phyloP scores from a whole-genome alignment of 345 rosid species.

The Leavenworthia alabamica region DNA sequence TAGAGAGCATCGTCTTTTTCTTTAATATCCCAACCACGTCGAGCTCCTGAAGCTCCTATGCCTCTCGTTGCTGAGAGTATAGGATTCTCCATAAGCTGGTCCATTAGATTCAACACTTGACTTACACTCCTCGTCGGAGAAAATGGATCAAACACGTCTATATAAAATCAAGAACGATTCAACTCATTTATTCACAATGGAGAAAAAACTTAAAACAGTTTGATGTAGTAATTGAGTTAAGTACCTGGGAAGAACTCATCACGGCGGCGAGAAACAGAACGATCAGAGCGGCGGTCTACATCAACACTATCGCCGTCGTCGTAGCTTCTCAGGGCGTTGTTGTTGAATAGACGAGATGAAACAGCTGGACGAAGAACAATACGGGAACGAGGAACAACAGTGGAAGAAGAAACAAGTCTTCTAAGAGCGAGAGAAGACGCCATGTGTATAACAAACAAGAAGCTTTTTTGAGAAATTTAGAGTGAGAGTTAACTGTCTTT shows the following conservation, averaged over 20 bases:
- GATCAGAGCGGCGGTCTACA: conserved; percentile 18
- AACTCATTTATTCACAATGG: background rate
- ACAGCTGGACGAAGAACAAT: conserved; percentile 14
- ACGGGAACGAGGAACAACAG: conserved; percentile 8
- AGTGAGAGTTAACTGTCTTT: background rate
- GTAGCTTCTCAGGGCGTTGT: conserved; percentile 31
- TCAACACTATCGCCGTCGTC: conserved; percentile 22
- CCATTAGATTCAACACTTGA: conserved; percentile 63
- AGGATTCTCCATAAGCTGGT: conserved; percentile 47
- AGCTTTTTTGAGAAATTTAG: background rate
- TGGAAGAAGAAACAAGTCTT: conserved; percentile 33
- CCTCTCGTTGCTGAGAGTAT: conserved; percentile 35
- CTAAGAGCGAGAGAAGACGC: conserved; percentile 42
- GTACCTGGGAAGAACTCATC: conserved; percentile 43
- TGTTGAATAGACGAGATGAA: conserved; percentile 38
- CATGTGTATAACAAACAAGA: conserved; percentile 19
- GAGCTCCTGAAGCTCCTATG: conserved; percentile 26
- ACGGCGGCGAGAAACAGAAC: conserved; percentile 36
- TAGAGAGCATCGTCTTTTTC: conserved; percentile 42
- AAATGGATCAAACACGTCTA: conserved; percentile 57
- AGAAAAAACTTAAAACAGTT: background rate
- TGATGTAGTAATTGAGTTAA: background rate
- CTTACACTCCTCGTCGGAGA: conserved; percentile 54
- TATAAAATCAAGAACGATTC: background rate
- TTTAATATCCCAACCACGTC: conserved; percentile 45